These are phyloP conservation scores for Clohesyomyces aquaticus DNA, from an alignment of 495 filamentous ascomycete species.

Conservation along the genomic window DNA sequence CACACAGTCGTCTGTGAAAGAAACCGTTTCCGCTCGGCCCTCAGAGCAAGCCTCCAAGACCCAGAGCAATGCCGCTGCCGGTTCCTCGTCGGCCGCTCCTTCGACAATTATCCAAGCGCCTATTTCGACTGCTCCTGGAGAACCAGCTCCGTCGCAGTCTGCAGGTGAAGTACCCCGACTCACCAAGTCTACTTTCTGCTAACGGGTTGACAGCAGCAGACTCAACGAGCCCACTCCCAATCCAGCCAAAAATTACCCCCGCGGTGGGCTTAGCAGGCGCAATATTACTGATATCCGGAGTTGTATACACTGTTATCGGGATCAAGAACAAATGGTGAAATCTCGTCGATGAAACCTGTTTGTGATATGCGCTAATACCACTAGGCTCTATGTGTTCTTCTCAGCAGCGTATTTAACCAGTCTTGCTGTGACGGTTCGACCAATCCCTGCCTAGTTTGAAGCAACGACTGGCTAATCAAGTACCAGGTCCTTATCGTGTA, in stretches of 20 bases:
- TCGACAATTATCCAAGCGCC: conserved; percentile 6
- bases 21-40: conserved; percentile 13
- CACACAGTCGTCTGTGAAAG: conserved; percentile 13
- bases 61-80: conserved; percentile 2
- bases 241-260: conserved; percentile 76
- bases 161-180: conserved; percentile 16
- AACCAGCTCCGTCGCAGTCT: conserved; percentile 4
- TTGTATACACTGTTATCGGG: conserved; percentile 72
- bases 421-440: conserved; percentile 69
- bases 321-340: conserved; percentile 76
- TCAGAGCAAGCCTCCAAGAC: conserved; percentile 1
- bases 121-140: conserved; percentile 6
- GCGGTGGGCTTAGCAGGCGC: conserved; percentile 78
- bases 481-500: conserved; percentile 82
- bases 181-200: neutral
- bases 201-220: conserved; percentile 6
- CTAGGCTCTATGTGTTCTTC: conserved; percentile 73
- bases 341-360: neutral
- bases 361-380: conserved; percentile 15
- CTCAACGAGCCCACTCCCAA: conserved; percentile 58
- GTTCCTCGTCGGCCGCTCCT: conserved; percentile 5
- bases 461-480: conserved; percentile 5
- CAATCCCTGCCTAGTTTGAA: neutral
- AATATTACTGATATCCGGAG: conserved; percentile 71
- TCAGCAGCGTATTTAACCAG: conserved; percentile 74